Percentiles rank a stretch among this genome's conserved stretches.
Conservation (phyloP, 2,329 filamentous ascomycete species). For the Ophiocordyceps sinensis region DNA sequence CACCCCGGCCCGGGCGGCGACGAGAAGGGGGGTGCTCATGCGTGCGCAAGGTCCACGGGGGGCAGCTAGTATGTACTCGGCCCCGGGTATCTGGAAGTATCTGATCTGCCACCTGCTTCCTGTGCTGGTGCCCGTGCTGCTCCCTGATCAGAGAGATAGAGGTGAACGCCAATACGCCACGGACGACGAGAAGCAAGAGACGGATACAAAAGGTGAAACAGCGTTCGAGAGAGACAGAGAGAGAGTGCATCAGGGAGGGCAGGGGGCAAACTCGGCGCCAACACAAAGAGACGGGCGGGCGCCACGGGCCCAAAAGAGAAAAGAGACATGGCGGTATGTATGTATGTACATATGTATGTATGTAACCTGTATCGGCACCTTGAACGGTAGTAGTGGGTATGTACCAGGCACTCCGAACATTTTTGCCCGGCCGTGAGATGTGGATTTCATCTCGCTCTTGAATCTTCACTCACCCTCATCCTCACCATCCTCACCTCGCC, state of each 20-base stretch:
- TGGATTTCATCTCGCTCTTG: constrained; percentile 12
- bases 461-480: constrained; percentile 10
- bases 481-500: not conserved
- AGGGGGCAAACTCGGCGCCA: too few relatives aligned
- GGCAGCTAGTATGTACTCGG: not conserved
- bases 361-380: not conserved
- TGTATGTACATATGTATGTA: too few relatives aligned
- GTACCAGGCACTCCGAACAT: not conserved
- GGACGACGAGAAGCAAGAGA: not conserved
- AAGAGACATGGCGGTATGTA: not conserved
- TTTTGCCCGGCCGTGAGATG: constrained; percentile 3
- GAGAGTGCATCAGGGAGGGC: too few relatives aligned
- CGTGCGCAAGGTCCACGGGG: not conserved
- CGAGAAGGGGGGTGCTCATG: not conserved
- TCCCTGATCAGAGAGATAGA: not conserved
- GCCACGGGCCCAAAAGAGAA: not conserved
- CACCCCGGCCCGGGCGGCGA: constrained; percentile 1
- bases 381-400: too few relatives aligned
- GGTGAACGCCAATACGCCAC: not conserved
- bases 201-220: not conserved
- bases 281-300: not conserved
- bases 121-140: not conserved
- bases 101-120: not conserved
- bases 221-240: not conserved
- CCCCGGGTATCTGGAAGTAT: not conserved